Base-by-base conservation (phyloP, 2,329 filamentous ascomycete species). In the Cladosporium halotolerans region DNA sequence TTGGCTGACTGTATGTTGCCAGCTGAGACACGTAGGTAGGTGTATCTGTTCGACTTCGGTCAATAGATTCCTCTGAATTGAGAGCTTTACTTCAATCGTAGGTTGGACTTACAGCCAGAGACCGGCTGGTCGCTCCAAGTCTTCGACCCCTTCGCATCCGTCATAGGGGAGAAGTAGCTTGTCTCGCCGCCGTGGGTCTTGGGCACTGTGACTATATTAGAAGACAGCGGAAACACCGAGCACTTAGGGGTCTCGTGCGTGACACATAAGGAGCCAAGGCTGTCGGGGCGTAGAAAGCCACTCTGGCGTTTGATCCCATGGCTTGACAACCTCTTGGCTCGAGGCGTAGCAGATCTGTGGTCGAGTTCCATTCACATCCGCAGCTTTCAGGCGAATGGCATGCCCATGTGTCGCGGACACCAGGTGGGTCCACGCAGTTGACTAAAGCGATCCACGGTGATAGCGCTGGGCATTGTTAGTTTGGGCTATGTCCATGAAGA, bases 341-440 rank as follows among this genome's bases (percentile, higher is more conserved):
- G 11, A 67, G 59, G 2, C 56, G 45, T 1, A 63, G 47, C 33
- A 67, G 49, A 9, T 57, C 46, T 3, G 59, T 28, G 1, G 54
- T 61, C 1, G 55, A 39, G n/a, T 55, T 53, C 62, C 63, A 67
- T 13, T 57, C 50, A 53, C 63, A 66, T 1, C 63, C 64, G 45
- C 64, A 66, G 54, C 57, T 62, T 46, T 67, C 65, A 3, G 65
- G 64, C 10, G 59, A 56, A 45, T 66, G 62, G 52, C 64, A 66
- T 8, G 59, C 55, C 64, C 63, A 67, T 1, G 62, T 66, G 40
- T 67, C 53, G 10, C 55, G 57, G 9, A 62, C 53, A 31, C 59
- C 56, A 33, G 40, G 47, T 14, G 62, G 49, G 14, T 63, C 48
- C 19, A 43, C 58, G 55, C 64, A 66, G 53, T 63, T 63, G 28